Conservation (phyloP, 1,139 yeast species). For the Debaryomycetaceae sp. region DNA sequence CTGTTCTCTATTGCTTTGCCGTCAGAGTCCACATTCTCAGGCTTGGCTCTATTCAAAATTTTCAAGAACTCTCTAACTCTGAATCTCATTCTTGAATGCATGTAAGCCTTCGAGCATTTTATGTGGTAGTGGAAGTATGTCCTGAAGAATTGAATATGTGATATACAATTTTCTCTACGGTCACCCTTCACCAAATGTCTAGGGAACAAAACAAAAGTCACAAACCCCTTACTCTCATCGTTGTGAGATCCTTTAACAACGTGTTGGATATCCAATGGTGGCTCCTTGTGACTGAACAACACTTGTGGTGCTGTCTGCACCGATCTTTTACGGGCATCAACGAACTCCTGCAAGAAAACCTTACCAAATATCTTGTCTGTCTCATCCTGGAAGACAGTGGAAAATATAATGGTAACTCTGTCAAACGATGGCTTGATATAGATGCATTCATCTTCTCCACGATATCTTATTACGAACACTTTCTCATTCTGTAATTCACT, state of each 20-base stretch:
- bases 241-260: conserved; percentile 31
- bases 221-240: conserved; percentile 63
- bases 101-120: conserved; percentile 95
- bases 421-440: conserved; percentile 91
- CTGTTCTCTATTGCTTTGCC: conserved; percentile 56
- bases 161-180: conserved; percentile 77
- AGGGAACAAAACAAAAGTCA: conserved; percentile 73
- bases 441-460: conserved; percentile 85
- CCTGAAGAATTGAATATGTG: conserved; percentile 88
- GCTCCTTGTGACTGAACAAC: conserved; percentile 79
- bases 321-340: conserved; percentile 90
- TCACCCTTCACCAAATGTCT: conserved; percentile 70
- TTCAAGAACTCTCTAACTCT: conserved; percentile 91
- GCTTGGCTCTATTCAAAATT: conserved; percentile 94
- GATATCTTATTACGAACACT: conserved; percentile 75
- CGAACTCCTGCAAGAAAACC: conserved; percentile 95
- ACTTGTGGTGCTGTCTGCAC: conserved; percentile 99
- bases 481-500: conserved; percentile 47
- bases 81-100: conserved; percentile 97
- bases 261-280: conserved; percentile 80
- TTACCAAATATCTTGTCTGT: conserved; percentile 94
- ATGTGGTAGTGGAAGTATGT: conserved; percentile 98
- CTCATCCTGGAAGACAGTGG: conserved; percentile 93
- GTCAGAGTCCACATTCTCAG: conserved; percentile 80
- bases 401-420: conserved; percentile 93